A percentile compares a stretch with the other conserved stretches of the same genome.
Conservation (phyloP, 2,329 filamentous ascomycete species). For the Diplodia scrobiculata region DNA sequence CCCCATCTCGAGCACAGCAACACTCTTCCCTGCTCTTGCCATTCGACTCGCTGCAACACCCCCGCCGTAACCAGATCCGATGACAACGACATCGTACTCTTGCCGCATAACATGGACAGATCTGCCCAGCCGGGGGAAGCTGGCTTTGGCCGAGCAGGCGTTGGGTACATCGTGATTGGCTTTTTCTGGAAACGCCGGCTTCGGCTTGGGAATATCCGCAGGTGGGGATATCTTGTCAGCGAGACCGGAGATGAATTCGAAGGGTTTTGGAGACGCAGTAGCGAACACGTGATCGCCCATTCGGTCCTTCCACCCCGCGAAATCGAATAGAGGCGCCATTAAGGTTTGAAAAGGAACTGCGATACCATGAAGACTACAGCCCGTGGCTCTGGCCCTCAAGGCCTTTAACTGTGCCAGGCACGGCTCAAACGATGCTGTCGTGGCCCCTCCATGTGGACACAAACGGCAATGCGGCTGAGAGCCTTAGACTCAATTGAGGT, state of each 20-base stretch:
- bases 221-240: background rate
- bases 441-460: too few relatives aligned
- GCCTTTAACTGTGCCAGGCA: too few relatives aligned
- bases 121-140: conserved; percentile 36
- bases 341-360: background rate
- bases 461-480: too few relatives aligned
- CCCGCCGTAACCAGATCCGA: conserved; percentile 70
- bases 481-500: too few relatives aligned
- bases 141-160: background rate
- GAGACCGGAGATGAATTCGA: background rate
- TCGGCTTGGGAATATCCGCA: background rate
- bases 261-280: background rate
- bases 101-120: conserved; percentile 60
- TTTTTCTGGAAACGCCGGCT: background rate
- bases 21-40: conserved; percentile 61
- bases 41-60: conserved; percentile 67
- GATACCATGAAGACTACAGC: background rate
- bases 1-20: conserved; percentile 67
- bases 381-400: too few relatives aligned
- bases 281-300: background rate
- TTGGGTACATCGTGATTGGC: background rate
- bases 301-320: background rate
- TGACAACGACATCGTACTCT: conserved; percentile 66
- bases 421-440: too few relatives aligned
- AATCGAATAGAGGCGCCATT: background rate